These are phyloP conservation scores for Aspergillus pseudonomiae DNA, from an alignment of 2,329 filamentous ascomycete species.

Conservation along the genomic window DNA sequence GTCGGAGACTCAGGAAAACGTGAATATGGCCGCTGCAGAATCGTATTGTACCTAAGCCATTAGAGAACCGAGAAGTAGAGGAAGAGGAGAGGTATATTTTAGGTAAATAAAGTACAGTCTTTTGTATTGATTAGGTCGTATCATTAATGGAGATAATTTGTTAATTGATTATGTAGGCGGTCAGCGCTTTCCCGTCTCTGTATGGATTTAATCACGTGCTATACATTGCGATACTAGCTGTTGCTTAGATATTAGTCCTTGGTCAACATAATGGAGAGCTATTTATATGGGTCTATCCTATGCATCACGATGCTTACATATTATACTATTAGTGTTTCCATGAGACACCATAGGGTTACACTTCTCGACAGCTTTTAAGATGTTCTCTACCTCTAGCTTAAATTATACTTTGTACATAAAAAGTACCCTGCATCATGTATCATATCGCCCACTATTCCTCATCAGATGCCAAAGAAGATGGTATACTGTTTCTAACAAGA, in stretches of 20 bases:
- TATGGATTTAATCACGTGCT: not conserved
- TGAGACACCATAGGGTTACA: constrained; percentile 20
- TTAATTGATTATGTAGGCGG: constrained; percentile 12
- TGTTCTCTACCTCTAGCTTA: constrained; percentile 20
- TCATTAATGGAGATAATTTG: not conserved
- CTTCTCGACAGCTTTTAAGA: constrained; percentile 16
- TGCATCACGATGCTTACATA: constrained; percentile 13
- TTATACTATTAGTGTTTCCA: constrained; percentile 17
- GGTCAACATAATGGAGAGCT: not conserved
- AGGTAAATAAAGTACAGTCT: not conserved
- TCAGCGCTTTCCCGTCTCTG: not conserved
- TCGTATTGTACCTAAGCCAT: not conserved
- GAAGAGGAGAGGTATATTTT: not conserved
- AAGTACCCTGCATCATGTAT: constrained; percentile 6
- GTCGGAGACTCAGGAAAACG: constrained; percentile 10
- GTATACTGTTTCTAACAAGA: constrained; percentile 10
- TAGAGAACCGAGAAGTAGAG: no score
- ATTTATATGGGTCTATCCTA: not conserved
- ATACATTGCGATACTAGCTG: not conserved
- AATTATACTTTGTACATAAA: constrained; percentile 7
- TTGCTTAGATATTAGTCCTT: not conserved
- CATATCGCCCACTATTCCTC: not conserved
- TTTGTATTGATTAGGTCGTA: not conserved
- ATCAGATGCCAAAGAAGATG: constrained; percentile 6
- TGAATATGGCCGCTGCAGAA: not conserved